Evolutionary conservation across 805 yeast species (phyloP).

Genomic region (Maudiozyma serrabonitensis): DNA sequence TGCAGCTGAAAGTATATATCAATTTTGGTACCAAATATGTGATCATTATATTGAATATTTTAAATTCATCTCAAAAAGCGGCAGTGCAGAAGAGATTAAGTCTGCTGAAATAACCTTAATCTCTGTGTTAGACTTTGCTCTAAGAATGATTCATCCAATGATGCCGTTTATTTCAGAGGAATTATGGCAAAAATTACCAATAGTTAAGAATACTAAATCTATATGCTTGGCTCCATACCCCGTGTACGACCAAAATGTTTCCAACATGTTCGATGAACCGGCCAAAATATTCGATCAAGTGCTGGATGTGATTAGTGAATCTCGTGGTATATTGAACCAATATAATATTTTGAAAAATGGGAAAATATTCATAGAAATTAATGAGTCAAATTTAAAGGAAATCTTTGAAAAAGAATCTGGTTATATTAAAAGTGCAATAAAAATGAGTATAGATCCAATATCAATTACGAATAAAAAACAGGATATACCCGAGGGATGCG

Average conservation of each 20-base stretch:
- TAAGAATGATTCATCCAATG: conserved; percentile 88
- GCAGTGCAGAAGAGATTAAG: conserved; percentile 65
- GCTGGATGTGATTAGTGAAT: conserved; percentile 73
- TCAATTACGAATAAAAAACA: conserved; percentile 46
- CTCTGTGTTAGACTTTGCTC: conserved; percentile 81
- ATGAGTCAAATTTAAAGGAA: conserved; percentile 39
- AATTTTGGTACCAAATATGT: conserved; percentile 90
- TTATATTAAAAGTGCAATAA: conserved; percentile 40
- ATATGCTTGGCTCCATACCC: conserved; percentile 78
- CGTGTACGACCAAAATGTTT: conserved; percentile 43
- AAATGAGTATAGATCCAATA: conserved; percentile 74
- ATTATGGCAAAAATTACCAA: conserved; percentile 96
- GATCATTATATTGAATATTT: conserved; percentile 97
- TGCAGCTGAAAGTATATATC: conserved; percentile 73
- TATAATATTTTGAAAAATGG: conserved; percentile 82
- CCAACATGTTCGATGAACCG: conserved; percentile 34
- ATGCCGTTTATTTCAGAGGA: conserved; percentile 97
- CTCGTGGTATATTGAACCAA: conserved; percentile 84
- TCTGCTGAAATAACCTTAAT: conserved; percentile 87
- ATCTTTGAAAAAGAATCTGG: conserved; percentile 47
- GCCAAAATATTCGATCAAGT: conserved; percentile 69
- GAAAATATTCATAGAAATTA: conserved; percentile 64
- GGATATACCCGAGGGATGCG: conserved; percentile 79
- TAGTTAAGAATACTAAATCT: conserved; percentile 53
- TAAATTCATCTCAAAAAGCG: conserved; percentile 79